Base-by-base conservation (phyloP, 2,329 filamentous ascomycete species). In the Aspergillus hiratsukae region DNA sequence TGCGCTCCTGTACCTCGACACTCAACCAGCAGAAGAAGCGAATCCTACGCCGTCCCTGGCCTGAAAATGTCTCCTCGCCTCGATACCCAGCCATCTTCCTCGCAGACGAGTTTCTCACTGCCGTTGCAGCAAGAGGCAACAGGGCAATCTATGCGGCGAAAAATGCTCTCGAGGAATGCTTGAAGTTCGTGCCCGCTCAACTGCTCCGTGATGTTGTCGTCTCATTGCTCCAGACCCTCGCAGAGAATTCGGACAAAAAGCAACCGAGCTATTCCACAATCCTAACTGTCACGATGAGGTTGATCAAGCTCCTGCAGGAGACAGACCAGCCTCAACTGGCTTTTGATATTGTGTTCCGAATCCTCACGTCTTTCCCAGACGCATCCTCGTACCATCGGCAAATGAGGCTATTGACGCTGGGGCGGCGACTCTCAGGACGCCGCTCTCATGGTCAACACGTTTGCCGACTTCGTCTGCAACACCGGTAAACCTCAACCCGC, bases 1-100 rank as follows among this genome's bases (percentile, higher is more conserved):
- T 10, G 58, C 61, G n/a, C 21, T 64, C 2, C 53, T 66, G 9
- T 61, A 55, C 48, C 49, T 66, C 6, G 57, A 64, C 35, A 58
- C 51, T 3, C 17, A 48, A 14, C 4, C 37, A 3, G 51, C 45
- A 9, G 21, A 48, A 7, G 19, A 54, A 3, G 37, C 35, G 21
- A 19, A 49, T 61, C 11, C 46, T 51, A 7, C 51, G 56, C 3
- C 54, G 55, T 28, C 43, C 49, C 27, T 61, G 57, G 37, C 58
- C 51, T 10, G 25, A 29, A n/a, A 41, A 9, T 14, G 40, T 4
- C 37, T 11, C 14, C 37, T 40, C n/a, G 37, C 37, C 14, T 19
- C 37, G 37, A 8, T 40, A 40, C 37, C 37, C 37, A 4, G 37
- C 37, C n/a, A 19, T 40, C 14, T 40, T 17, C 48, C 48, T 49